phyloP scores from a whole-genome alignment of 495 filamentous ascomycete species.

The Penicillium flavigenum region DNA sequence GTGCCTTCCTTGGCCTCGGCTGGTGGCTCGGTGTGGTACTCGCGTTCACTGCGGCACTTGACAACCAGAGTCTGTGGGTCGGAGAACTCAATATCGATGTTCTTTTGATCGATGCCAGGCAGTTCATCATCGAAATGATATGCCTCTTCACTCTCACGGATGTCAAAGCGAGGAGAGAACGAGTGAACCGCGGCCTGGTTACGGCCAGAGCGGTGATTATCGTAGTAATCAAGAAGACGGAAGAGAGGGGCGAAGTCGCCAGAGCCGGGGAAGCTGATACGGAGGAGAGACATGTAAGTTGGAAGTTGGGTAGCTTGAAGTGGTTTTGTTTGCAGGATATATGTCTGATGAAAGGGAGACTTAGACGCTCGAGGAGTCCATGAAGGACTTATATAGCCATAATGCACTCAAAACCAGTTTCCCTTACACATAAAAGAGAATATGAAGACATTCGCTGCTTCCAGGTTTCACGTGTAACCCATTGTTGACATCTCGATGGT shows the following conservation, averaged over 20 bases:
- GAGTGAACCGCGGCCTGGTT: constrained; percentile 32
- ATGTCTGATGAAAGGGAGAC: not conserved
- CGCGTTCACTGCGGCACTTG: constrained; percentile 59
- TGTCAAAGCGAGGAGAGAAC: constrained; percentile 79
- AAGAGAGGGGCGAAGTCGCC: constrained; percentile 47
- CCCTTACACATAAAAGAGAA: not conserved
- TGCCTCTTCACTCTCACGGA: constrained; percentile 64
- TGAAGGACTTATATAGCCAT: constrained; percentile 1
- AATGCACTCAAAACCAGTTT: not conserved
- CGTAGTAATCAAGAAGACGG: constrained; percentile 49
- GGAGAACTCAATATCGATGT: constrained; percentile 82
- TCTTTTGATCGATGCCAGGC: constrained; percentile 75
- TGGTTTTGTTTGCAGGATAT: not conserved
- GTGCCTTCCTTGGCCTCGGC: constrained; percentile 48
- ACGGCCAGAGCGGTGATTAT: constrained; percentile 37
- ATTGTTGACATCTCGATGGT: not conserved
- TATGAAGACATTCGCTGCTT: not conserved
- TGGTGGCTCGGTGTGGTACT: constrained; percentile 50
- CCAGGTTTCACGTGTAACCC: not conserved
- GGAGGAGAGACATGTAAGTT: constrained; percentile 42
- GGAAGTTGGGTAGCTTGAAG: constrained; percentile 11
- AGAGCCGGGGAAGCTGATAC: constrained; percentile 29
- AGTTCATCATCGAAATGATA: constrained; percentile 92
- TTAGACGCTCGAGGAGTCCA: not conserved
- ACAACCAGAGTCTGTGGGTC: constrained; percentile 77